phyloP scores from a whole-genome alignment of 2,329 filamentous ascomycete species.

The Trichoderma hamatum region DNA sequence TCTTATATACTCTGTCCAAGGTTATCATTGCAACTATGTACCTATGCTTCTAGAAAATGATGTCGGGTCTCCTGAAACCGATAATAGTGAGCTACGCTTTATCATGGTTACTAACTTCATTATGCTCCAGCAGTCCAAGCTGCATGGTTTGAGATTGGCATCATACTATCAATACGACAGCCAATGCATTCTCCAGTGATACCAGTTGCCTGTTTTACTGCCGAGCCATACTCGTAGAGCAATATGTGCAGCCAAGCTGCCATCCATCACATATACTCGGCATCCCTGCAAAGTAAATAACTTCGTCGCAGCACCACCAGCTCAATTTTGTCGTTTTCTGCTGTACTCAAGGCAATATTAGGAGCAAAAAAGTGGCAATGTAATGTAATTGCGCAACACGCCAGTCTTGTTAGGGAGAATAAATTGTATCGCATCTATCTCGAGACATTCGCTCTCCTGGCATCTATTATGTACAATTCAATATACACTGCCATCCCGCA shows the following conservation, averaged over 20 bases:
- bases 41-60: no score
- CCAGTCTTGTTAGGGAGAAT: not conserved
- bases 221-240: no score
- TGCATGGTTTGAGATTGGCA: not conserved
- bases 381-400: not conserved
- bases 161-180: not conserved
- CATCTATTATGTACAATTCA: conserved; percentile 39
- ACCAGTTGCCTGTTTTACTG: not conserved
- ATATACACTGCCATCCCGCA: conserved; percentile 35
- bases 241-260: no score
- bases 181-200: not conserved
- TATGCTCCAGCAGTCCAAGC: not conserved
- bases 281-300: not conserved
- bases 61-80: not conserved
- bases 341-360: not conserved
- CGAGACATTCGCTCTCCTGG: conserved; percentile 11
- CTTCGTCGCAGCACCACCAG: not conserved
- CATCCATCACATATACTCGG: not conserved
- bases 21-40: not conserved
- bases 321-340: not conserved
- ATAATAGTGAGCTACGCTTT: not conserved
- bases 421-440: conserved; percentile 24
- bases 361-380: not conserved
- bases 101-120: no score
- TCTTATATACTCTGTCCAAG: not conserved